phyloP scores from a whole-genome alignment of 352 stramenopile species.

The Globisporangium apiculatum region DNA sequence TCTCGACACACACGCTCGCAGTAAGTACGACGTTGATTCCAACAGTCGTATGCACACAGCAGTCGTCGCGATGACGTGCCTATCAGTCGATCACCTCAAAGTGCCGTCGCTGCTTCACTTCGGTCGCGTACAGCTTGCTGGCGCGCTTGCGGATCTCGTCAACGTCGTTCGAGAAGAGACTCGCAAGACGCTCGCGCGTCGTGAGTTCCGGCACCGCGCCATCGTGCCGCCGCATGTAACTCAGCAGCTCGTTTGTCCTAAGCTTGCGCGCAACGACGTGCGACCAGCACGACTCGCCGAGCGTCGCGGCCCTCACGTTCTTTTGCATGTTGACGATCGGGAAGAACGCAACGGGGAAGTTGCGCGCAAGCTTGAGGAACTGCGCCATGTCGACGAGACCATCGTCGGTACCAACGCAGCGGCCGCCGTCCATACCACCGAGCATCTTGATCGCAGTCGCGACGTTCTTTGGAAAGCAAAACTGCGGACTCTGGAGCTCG shows the following conservation, averaged over 20 bases:
- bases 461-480: slow-evolving; percentile 60
- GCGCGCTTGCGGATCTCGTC: slow-evolving; percentile 42
- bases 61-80: no score
- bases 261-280: slow-evolving; percentile 38
- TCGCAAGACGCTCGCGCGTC: slow-evolving; percentile 27
- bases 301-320: slow-evolving; percentile 32
- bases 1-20: background rate
- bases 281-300: slow-evolving; percentile 36
- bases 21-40: no score
- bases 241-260: slow-evolving; percentile 43
- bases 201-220: slow-evolving; percentile 38
- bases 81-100: slow-evolving; percentile 12
- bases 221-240: slow-evolving; percentile 50
- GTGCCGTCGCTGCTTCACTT: slow-evolving; percentile 26
- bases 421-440: slow-evolving; percentile 20
- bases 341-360: slow-evolving; percentile 45
- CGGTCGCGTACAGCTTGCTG: slow-evolving; percentile 31
- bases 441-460: slow-evolving; percentile 47
- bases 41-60: no score
- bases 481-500: slow-evolving; percentile 61
- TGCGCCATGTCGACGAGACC: slow-evolving; percentile 35
- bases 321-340: slow-evolving; percentile 56
- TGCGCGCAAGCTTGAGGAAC: slow-evolving; percentile 46
- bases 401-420: slow-evolving; percentile 20
- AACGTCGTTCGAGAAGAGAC: slow-evolving; percentile 39